phyloP scores from a whole-genome alignment of 352 stramenopile species.

The Globisporangium iwayamae region DNA sequence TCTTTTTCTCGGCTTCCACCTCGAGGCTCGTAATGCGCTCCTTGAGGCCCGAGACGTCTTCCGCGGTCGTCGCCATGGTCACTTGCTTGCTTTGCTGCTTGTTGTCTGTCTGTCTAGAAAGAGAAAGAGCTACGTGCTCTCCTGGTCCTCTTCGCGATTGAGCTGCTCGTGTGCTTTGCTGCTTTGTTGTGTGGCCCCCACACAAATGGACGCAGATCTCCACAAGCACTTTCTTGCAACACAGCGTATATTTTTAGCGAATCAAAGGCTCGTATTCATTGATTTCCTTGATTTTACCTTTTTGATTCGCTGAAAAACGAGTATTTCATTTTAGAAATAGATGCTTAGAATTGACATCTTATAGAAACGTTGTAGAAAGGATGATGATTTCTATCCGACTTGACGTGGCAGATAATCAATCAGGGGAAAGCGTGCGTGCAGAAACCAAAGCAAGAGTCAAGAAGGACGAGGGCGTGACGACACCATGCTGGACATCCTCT shows the following conservation, averaged over 20 bases:
- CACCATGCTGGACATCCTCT: conserved; percentile 82
- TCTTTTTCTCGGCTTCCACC: conserved; percentile 26
- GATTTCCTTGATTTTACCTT: background rate
- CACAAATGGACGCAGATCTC: too few relatives aligned
- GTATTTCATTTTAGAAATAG: background rate
- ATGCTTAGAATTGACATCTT: background rate
- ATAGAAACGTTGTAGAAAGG: background rate
- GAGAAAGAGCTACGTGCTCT: background rate
- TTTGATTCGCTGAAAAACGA: background rate
- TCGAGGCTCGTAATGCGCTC: conserved; percentile 44
- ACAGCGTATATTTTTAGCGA: background rate
- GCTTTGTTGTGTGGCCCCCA: too few relatives aligned
- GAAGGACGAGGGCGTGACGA: background rate
- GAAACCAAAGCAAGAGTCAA: background rate
- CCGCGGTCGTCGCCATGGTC: conserved; percentile 19
- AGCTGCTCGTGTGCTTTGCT: too few relatives aligned
- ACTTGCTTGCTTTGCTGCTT: background rate
- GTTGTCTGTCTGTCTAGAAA: too few relatives aligned
- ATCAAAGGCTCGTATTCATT: background rate
- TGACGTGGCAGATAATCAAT: background rate
- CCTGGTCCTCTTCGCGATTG: too few relatives aligned
- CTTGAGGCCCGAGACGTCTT: conserved; percentile 25
- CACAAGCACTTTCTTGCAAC: background rate
- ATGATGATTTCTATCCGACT: background rate
- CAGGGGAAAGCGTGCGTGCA: background rate